Evolutionary conservation across 2,329 filamentous ascomycete genomes (phyloP), one percentile per base, ranked within the genome.

Genomic region (Beauveria bassiana): DNA sequence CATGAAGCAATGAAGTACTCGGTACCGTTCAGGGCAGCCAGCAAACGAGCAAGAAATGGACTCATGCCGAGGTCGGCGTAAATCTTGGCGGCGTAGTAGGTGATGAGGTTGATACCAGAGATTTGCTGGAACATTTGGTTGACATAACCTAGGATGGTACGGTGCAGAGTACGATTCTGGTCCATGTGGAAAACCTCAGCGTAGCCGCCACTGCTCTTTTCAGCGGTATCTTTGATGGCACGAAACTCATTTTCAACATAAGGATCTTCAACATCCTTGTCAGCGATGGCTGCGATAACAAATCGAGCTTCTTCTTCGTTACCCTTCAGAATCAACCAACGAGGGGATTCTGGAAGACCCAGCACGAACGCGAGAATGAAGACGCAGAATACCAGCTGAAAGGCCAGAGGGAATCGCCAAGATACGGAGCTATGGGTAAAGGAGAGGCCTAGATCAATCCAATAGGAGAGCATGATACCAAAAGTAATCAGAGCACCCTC

Each of bases 91-190:
- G 82, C 81, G 65, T 86, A 87, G 71, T 86, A 87, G 2, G 81
- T 82, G 61, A 87, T 86, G 26, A 86, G 79, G 66, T 86, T 83
- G 66, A 83, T 82, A 49, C 83, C 83, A n/a, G 79, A 81, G 67
- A 88, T 81, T 65, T 88, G 86, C 53, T 85, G 85, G 66, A 89
- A 86, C 63, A 86, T 79, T 69, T 90, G 86, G 45, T 87, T 81
- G 38, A 83, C 72, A 47, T 81, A 81, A 24, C 83, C 86, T 63
- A 87, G 82, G 65, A 86, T 71, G 56, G 88, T 79, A 18, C 86
- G 78, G 53, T 79, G 86, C 3, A 86, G 77, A 46, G 71, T 68
- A 31, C 86, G 80, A 78, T 85, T 86, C 60, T 80, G 71, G 28
- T 81, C 79, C 8, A 82, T 77, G 14, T 75, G 79, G 67, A 87